Evolutionary conservation across 306 rosid genomes (phyloP).

Genomic region (Fragaria vesca): DNA sequence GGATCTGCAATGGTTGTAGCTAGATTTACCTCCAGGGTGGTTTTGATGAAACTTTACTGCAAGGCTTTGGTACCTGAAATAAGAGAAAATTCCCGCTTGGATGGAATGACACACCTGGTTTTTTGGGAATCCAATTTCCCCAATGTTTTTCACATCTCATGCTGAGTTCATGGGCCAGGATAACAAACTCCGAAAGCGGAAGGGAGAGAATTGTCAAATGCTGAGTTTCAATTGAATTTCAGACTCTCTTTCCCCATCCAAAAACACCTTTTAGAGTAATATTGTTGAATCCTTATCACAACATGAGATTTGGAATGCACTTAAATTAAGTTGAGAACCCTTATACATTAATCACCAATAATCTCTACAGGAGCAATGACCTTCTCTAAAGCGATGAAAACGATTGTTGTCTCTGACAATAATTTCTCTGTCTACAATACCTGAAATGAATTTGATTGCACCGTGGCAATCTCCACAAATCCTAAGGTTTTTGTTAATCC

Average conservation of each 20-base stretch:
- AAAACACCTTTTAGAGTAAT: not conserved
- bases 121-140: not conserved
- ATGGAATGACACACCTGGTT: not conserved
- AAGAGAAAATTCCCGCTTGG: not conserved
- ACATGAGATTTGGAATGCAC: not conserved
- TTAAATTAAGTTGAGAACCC: not conserved
- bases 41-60: not conserved
- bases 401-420: slow-evolving; percentile 70
- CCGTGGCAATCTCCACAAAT: slow-evolving; percentile 49
- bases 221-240: not conserved
- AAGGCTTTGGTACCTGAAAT: not conserved
- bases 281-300: not conserved
- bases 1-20: not conserved
- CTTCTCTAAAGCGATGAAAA: slow-evolving; percentile 60
- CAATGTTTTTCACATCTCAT: not conserved
- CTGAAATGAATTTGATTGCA: slow-evolving; percentile 50
- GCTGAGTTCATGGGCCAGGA: not conserved
- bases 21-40: not conserved
- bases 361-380: slow-evolving; percentile 61
- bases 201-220: not conserved
- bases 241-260: not conserved
- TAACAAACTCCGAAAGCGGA: not conserved
- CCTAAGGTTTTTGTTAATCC: slow-evolving; percentile 65
- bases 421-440: slow-evolving; percentile 63
- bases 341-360: slow-evolving; percentile 49